Evolutionary conservation across 352 stramenopile genomes (phyloP).

Genomic region (Phytophthora crassamura): DNA sequence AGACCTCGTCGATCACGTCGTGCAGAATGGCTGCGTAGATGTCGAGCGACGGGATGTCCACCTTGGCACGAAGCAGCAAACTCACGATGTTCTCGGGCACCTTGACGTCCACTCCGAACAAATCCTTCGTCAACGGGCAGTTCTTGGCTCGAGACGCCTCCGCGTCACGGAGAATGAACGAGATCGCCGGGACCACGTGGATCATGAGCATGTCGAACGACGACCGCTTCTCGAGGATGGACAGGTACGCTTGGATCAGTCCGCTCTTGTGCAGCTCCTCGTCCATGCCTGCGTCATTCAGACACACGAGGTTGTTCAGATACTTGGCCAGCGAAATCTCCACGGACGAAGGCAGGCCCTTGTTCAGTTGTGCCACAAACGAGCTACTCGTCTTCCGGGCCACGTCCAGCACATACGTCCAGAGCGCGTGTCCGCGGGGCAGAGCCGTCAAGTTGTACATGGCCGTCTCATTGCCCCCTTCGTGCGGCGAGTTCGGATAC

Average conservation of each 20-base stretch:
- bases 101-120: slow-evolving; percentile 66
- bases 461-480: slow-evolving; percentile 62
- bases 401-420: slow-evolving; percentile 57
- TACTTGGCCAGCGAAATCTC: slow-evolving; percentile 87
- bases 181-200: slow-evolving; percentile 79
- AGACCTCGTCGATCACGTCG: slow-evolving; percentile 80
- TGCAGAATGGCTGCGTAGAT: slow-evolving; percentile 83
- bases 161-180: slow-evolving; percentile 80
- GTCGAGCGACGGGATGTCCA: slow-evolving; percentile 67
- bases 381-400: slow-evolving; percentile 48
- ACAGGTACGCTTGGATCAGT: slow-evolving; percentile 75
- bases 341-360: slow-evolving; percentile 71
- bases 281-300: slow-evolving; percentile 72
- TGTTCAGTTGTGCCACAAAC: slow-evolving; percentile 73
- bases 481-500: slow-evolving; percentile 61
- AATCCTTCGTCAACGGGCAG: slow-evolving; percentile 74
- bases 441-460: slow-evolving; percentile 88
- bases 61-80: slow-evolving; percentile 64
- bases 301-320: slow-evolving; percentile 74
- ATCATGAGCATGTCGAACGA: slow-evolving; percentile 90
- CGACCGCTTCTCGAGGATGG: slow-evolving; percentile 66
- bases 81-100: slow-evolving; percentile 61
- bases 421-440: slow-evolving; percentile 60
- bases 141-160: slow-evolving; percentile 69
- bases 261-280: slow-evolving; percentile 64